Evolutionary conservation across 83 land plant species (phyloP).

Genomic region (Isoetes engelmannii): DNA sequence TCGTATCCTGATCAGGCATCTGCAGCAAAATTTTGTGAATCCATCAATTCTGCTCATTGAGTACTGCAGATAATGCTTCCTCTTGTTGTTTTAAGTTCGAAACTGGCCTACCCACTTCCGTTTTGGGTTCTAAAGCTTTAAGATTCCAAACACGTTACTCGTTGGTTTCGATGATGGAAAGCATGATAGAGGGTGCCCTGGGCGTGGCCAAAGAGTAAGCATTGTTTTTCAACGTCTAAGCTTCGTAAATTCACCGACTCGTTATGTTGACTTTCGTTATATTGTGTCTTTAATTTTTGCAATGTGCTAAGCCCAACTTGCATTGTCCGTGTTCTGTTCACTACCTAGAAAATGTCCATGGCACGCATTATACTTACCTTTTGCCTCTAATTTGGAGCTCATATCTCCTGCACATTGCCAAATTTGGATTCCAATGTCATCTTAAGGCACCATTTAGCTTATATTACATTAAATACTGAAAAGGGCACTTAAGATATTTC

Average conservation of each 20-base stretch:
- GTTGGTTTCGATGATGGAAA: slow-evolving; percentile 44
- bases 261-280: background rate
- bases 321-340: background rate
- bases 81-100: no score
- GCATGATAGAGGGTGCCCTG: slow-evolving; percentile 58
- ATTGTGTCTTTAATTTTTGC: background rate
- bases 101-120: no score
- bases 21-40: no score
- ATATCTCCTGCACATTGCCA: background rate
- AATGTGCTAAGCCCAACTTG: background rate
- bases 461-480: background rate
- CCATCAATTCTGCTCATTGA: no score
- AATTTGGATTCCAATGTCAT: background rate
- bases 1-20: no score
- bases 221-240: background rate
- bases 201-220: slow-evolving; percentile 85
- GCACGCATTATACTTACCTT: background rate
- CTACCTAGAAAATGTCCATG: background rate
- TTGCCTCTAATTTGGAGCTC: background rate
- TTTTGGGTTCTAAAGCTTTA: no score
- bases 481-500: background rate
- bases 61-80: no score
- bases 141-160: no score
- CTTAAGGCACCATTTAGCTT: background rate
- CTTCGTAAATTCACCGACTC: background rate